Evolutionary conservation across 2,329 filamentous ascomycete species (phyloP), one percentile per base, ranked within the genome.

Genomic region (Hypoxylon sp.): DNA sequence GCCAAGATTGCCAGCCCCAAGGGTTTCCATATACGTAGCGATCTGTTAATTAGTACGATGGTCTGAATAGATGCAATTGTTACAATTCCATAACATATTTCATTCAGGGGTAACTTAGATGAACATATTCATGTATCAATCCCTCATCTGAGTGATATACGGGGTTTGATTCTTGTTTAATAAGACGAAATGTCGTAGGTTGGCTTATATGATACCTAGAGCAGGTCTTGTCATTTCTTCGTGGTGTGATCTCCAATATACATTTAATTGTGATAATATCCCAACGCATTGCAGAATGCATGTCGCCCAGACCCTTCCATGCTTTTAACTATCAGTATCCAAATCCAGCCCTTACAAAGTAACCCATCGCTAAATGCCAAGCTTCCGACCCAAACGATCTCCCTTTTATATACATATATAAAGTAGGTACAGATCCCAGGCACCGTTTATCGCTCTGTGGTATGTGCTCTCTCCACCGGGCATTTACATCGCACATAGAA

Each of bases 291-390:
- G 64, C 52, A 63, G 59, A 58, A 62, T 66, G 59, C 59, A 61
- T 67, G 43, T 61, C 28, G 46, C 60, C 54, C 46, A 56, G 32
- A 53, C 37, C 53, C 7, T 50, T 30, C 49, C 41, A 54, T 60
- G 44, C 56, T 56, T 60, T 64, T 50, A 53, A 57, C 46, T 39
- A 37, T 41, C 44, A 39, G 55, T 60, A 54, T 50, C 56, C 53
- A 56, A 51, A 11, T 44, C 53, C 37, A 30, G 41, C 47, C 60
- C 60, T 64, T 22, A 15, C 54, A 54, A 53, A 54, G 61, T 59
- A 64, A 67, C 54, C 47, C 50, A 17, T 67, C 56, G 64, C 61
- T 64, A 53, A 53, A 67, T 67, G 57, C 64, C 61, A 64, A 67
- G 64, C 39, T 56, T 54, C 61, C 64, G 60, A 58, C 60, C 57